Evolutionary conservation across 2,329 filamentous ascomycete species (phyloP), one percentile per base, ranked within the genome.

Genomic region (Aureobasidium sp.): DNA sequence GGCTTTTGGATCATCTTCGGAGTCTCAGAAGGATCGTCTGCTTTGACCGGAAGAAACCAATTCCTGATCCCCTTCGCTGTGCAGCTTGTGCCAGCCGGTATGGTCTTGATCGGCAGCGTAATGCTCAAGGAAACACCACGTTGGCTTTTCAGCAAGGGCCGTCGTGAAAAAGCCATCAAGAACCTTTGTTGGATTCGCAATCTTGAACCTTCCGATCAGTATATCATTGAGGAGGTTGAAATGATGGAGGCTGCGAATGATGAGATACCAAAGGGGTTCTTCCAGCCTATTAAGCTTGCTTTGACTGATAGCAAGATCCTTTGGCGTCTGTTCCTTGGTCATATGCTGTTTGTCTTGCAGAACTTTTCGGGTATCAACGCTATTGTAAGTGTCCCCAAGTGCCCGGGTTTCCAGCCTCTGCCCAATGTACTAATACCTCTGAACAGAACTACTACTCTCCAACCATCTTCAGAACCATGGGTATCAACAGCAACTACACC

Each of bases 241-340:
- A 85, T 82, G 65, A 87, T 92, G 64, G 87, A 91, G 55, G 79
- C 82, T n/a, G 86, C 89, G 11, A 76, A 91, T 21, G 86, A 90
- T 64, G 76, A 83, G 25, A 39, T 62, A 8, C 60, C 63, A 2
- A 47, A 50, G 7, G 63, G 63, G 49, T 64, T 64, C 57, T 60
- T 62, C 34, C 49, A 60, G 44, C 63, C 63, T 3, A 62, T 64
- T 50, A 57, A 41, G 27, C 54, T 62, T n/a, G 61, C 61, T 13
- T 49, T 62, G 27, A 50, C 61, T 14, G 62, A 64, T 47, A 53
- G 45, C 9, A 66, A 64, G 34, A 63, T 63, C 7, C 51, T 61
- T 21, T 66, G 63, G 59, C 55, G 64, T 21, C 57, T 66, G 5
- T 63, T 64, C 59, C 61, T 66, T 45, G 64, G 64, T 21, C 60